Evolutionary conservation across 2,329 filamentous ascomycete genomes (phyloP), one percentile per base, ranked within the genome.

Genomic region (Didymella glomerata): DNA sequence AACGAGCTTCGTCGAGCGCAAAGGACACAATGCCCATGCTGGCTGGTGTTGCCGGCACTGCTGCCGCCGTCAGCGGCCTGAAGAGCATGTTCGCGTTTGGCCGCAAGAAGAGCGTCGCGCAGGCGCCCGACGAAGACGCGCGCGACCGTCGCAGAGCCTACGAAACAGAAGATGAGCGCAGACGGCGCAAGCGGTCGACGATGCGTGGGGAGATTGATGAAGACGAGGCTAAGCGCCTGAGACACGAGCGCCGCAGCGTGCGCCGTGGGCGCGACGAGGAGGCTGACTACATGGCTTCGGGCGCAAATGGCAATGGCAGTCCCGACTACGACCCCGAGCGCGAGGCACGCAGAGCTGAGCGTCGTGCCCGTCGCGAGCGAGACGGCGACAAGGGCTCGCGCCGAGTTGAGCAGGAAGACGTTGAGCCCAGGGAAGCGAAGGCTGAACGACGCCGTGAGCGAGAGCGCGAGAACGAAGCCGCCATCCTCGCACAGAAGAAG

Each of bases 1-100:
- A 34, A 68, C 88, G 46, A 87, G 85, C 86, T 36, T 86, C 83
- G 64, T 89, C 88, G 4, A 84, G 79, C 53, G 82, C 87, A 3
- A 88, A 86, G 72, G 90, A 88, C 70, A 66, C 72, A 10, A 61
- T 73, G 61, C 69, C 68, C 40, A 69, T 71, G 18, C 62, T 73
- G 59, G 70, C 68, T 46, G 65, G 68, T 38, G 71, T 74, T 32
- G 69, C 70, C 27, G 67, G 68, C 30, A 70, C 68, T 55, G 72
- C 71, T 55, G 72, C 70, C 16, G 77, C 86, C 51, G 83, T 83
- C 54, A 78, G 80, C 55, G 84, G 85, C 22, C 75, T 88, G 16
- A 85, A 86, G 78, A 83, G 85, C n/a, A 81, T 70, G 61, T 78
- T 83, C 49, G 81, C 81, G 3, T 63, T 81, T 52, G 69, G 73